Evolutionary conservation across 768 basidiomycete genomes (phyloP).

Genomic region (Atractiella rhizophila): DNA sequence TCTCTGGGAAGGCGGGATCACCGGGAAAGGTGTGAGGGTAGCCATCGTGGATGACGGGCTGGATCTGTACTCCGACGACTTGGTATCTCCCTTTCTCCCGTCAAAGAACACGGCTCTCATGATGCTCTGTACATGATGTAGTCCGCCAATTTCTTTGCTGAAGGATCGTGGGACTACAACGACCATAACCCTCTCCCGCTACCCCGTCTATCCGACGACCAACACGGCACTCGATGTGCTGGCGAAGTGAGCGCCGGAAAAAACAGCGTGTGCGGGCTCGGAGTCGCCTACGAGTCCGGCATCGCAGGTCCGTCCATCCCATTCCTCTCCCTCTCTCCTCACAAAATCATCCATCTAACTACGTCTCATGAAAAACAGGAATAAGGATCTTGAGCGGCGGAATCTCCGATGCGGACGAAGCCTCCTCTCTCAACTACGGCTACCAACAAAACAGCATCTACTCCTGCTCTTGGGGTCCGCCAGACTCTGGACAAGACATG

Average conservation of each 20-base stretch:
- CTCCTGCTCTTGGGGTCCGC: constrained; percentile 95
- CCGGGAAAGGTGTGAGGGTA: constrained; percentile 59
- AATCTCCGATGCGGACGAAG: constrained; percentile 87
- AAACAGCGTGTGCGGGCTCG: constrained; percentile 81
- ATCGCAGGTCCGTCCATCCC: no score
- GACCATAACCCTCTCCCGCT: constrained; percentile 68
- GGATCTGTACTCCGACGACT: constrained; percentile 54
- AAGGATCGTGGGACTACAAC: constrained; percentile 44
- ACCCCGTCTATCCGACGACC: constrained; percentile 68
- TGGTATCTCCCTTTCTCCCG: neutral
- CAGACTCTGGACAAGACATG: constrained; percentile 82
- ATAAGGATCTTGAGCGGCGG: constrained; percentile 83
- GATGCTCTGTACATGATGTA: neutral
- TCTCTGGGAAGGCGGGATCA: constrained; percentile 74
- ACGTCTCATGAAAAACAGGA: no score
- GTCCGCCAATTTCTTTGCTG: neutral
- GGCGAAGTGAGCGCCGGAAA: constrained; percentile 83
- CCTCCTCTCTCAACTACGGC: constrained; percentile 75
- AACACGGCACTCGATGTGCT: constrained; percentile 91
- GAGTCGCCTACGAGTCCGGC: constrained; percentile 72
- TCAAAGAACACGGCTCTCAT: neutral
- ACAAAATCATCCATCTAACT: no score
- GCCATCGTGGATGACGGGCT: constrained; percentile 87
- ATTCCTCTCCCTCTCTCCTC: no score
- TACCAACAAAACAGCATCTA: constrained; percentile 79